A percentile compares a stretch with the other conserved stretches of the same genome.
These are phyloP conservation scores for Paecilomyces sp. DNA, from an alignment of 2,329 filamentous ascomycete species.

Conservation along the genomic window DNA sequence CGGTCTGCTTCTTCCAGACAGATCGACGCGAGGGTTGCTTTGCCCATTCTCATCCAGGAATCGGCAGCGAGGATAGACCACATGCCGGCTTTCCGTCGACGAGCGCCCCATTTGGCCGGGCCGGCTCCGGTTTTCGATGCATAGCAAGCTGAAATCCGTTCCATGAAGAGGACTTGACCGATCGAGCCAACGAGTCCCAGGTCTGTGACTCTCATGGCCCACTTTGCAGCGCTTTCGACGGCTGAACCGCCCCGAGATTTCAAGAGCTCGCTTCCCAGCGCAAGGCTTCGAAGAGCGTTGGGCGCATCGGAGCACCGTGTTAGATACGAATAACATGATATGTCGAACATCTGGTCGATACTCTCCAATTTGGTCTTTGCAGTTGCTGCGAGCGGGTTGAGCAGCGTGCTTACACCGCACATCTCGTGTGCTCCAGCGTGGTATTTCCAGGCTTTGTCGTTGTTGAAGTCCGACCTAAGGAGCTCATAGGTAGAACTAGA, in stretches of 20 bases:
- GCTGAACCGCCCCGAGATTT: slow-evolving; percentile 71
- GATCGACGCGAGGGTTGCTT: slow-evolving; percentile 69
- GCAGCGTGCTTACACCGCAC: slow-evolving; percentile 75
- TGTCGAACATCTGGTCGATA: slow-evolving; percentile 80
- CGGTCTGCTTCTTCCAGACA: slow-evolving; percentile 64
- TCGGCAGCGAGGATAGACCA: slow-evolving; percentile 83
- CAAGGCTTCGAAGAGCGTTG: slow-evolving; percentile 69
- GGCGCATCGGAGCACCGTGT: slow-evolving; percentile 75
- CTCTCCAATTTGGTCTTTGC: slow-evolving; percentile 73
- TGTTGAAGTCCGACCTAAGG: slow-evolving; percentile 77
- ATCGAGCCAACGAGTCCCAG: slow-evolving; percentile 65
- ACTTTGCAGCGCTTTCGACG: slow-evolving; percentile 79
- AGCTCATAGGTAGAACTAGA: slow-evolving; percentile 89
- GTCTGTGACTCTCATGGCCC: slow-evolving; percentile 75
- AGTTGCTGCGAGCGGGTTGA: slow-evolving; percentile 64
- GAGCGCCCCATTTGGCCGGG: slow-evolving; percentile 59
- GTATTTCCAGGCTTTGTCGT: slow-evolving; percentile 95
- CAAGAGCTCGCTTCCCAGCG: slow-evolving; percentile 73
- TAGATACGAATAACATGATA: slow-evolving; percentile 85
- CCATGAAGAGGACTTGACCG: slow-evolving; percentile 75
- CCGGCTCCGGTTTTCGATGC: slow-evolving; percentile 63
- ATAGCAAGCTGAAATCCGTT: slow-evolving; percentile 81
- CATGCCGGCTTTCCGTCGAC: slow-evolving; percentile 77
- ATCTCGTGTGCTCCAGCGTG: slow-evolving; percentile 94
- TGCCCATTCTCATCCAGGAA: slow-evolving; percentile 71